These are phyloP conservation scores for Aspergillus latus DNA, from an alignment of 2,329 filamentous ascomycete genomes.

Conservation along the genomic window DNA sequence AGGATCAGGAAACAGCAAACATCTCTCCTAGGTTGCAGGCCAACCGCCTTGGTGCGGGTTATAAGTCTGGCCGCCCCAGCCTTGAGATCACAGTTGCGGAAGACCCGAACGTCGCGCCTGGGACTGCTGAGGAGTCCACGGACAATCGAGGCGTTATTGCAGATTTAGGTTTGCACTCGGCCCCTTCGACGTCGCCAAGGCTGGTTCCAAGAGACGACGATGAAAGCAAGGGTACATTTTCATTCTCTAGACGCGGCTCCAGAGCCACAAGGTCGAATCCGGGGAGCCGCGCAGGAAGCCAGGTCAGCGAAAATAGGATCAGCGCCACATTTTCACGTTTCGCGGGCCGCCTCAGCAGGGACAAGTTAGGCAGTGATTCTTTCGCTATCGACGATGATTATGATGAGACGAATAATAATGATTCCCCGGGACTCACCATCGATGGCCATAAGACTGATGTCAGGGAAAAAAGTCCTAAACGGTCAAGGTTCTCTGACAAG, in stretches of 20 bases:
- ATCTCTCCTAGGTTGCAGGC: slow-evolving; percentile 23
- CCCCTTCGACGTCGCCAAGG: slow-evolving; percentile 27
- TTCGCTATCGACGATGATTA: slow-evolving; percentile 27
- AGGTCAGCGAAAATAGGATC: slow-evolving; percentile 37
- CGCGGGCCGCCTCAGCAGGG: slow-evolving; percentile 32
- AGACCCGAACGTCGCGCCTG: slow-evolving; percentile 18
- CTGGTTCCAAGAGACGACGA: slow-evolving; percentile 29
- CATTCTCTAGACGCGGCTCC: slow-evolving; percentile 32
- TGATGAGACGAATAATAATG: slow-evolving; percentile 28
- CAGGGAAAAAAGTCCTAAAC: slow-evolving; percentile 27
- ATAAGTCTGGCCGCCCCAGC: slow-evolving; percentile 36
- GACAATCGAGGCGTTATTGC: slow-evolving; percentile 4
- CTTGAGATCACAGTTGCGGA: slow-evolving; percentile 38
- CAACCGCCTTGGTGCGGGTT: slow-evolving; percentile 22
- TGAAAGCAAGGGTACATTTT: slow-evolving; percentile 23
- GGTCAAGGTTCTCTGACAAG: slow-evolving; percentile 24
- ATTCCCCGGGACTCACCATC: slow-evolving; percentile 17
- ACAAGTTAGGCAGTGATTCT: slow-evolving; percentile 31
- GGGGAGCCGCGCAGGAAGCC: slow-evolving; percentile 37
- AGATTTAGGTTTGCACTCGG: slow-evolving; percentile 22
- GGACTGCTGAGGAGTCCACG: background rate
- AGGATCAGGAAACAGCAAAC: slow-evolving; percentile 23
- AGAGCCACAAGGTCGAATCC: slow-evolving; percentile 33
- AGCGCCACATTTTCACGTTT: slow-evolving; percentile 38
- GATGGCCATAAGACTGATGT: slow-evolving; percentile 21